Conservation (phyloP, 2,329 filamentous ascomycete species). For the Penicillium palitans region DNA sequence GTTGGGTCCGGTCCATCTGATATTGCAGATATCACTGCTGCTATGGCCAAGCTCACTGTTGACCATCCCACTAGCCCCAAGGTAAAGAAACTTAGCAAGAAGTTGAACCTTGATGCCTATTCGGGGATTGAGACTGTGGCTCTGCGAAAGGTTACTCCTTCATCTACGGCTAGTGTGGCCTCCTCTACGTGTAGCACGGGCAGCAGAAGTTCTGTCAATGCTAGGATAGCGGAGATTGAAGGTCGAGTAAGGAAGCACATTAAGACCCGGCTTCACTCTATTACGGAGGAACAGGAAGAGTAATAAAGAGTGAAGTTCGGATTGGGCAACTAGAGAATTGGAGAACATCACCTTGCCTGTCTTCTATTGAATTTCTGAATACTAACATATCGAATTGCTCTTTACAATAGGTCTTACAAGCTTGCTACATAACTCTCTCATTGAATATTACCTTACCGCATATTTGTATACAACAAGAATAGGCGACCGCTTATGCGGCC, state of each 20-base stretch:
- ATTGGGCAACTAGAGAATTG: not conserved
- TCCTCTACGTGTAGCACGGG: not conserved
- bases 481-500: too few relatives aligned
- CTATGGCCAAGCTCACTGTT: not conserved
- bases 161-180: not conserved
- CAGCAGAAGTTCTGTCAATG: not conserved
- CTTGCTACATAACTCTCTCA: not conserved
- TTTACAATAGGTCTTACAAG: not conserved
- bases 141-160: not conserved
- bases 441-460: too few relatives aligned
- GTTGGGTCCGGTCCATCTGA: not conserved
- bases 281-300: not conserved
- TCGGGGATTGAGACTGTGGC: not conserved
- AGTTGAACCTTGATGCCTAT: not conserved
- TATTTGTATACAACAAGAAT: too few relatives aligned
- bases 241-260: not conserved
- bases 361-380: not conserved
- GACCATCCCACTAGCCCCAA: not conserved
- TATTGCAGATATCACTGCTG: not conserved
- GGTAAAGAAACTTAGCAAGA: not conserved
- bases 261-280: not conserved
- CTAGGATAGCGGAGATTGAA: slow-evolving; percentile 4
- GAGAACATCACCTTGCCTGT: not conserved
- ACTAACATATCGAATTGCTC: not conserved
- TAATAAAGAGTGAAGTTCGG: not conserved